Percentiles rank a stretch among this genome's conserved stretches.
phyloP scores from a whole-genome alignment of 139 green algal genomes.

The Chlamydomonas schloesseri region DNA sequence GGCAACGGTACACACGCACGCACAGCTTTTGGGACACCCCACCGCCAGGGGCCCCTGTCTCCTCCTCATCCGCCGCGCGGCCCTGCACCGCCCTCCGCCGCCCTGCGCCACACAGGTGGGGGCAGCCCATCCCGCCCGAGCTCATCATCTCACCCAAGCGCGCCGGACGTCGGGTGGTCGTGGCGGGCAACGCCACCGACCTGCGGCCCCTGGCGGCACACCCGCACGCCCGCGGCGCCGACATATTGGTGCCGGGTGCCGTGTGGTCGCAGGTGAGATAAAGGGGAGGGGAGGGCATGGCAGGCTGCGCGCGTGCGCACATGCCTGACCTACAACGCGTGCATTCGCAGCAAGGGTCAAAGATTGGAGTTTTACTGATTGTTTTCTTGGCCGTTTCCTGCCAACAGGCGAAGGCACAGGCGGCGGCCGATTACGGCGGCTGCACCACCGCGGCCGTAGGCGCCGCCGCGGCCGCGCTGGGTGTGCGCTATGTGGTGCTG shows the following conservation, averaged over 20 bases:
- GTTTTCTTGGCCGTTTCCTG: too few species aligned
- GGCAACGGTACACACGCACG: too few species aligned
- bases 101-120: conserved; percentile 9
- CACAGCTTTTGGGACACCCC: too few species aligned
- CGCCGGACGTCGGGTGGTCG: conserved; percentile 34
- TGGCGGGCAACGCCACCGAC: conserved; percentile 25
- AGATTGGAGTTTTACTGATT: neutral
- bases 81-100: neutral
- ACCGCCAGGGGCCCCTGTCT: too few species aligned
- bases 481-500: conserved; percentile 13
- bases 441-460: conserved; percentile 7
- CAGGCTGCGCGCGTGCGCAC: neutral
- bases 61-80: too few species aligned
- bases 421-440: neutral
- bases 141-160: conserved; percentile 29
- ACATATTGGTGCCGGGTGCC: conserved; percentile 42
- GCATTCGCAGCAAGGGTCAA: neutral
- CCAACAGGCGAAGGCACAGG: neutral
- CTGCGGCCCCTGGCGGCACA: neutral
- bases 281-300: too few species aligned
- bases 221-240: neutral
- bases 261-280: conserved; percentile 1
- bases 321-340: too few species aligned
- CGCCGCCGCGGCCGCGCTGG: neutral
- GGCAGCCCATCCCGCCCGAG: conserved; percentile 12